Evolutionary conservation across 2,329 filamentous ascomycete genomes (phyloP), one percentile per base, ranked within the genome.

Genomic region (Ceratocystis colombiana): DNA sequence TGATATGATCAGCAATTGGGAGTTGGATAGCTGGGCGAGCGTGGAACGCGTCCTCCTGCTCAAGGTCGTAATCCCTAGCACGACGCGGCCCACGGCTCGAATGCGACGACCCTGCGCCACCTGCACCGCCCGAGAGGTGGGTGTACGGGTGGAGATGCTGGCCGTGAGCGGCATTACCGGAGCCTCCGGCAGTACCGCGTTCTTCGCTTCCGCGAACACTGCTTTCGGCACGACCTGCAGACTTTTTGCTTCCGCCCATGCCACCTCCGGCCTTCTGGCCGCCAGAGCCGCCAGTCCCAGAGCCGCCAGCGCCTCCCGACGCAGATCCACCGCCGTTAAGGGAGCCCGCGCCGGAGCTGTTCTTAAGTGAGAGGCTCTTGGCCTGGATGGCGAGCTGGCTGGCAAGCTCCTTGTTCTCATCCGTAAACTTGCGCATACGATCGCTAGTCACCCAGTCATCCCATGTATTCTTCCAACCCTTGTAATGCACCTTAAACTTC

Each of bases 401-500:
- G 25, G 93, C 91, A 46, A 99, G 83, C 74, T 96, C 90, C 73
- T 90, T 89, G 77, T 97, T 96, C 77, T 97, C 94, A 66, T 96
- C 90, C 64, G 87, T 96, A 74, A 93, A 88, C 78, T 96, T 96
- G 73, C 92, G 88, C 68, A 99, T 87, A 70, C 94, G 89, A 75
- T 97, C 93, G 76, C 91, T 87, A 25, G 89, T 85, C 57, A 97
- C 94, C 93, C 93, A 97, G 78, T 99, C 94, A 78, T 99, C 94
- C 94, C 94, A 99, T 82, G 91, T 96, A 76, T 93, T 92, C 81
- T 99, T 99, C 94, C 94, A 99, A 73, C 94, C 94, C 77, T 97
- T 97, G 80, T 99, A 99, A 77, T 99, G 94, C 66, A 99, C 89
- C 73, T 89, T 89, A 79, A 96, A 99, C 74, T 90, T 85, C 73